Base-by-base conservation (phyloP, 1,284 basidiomycete genomes). In the Cryptococcus sp. region DNA sequence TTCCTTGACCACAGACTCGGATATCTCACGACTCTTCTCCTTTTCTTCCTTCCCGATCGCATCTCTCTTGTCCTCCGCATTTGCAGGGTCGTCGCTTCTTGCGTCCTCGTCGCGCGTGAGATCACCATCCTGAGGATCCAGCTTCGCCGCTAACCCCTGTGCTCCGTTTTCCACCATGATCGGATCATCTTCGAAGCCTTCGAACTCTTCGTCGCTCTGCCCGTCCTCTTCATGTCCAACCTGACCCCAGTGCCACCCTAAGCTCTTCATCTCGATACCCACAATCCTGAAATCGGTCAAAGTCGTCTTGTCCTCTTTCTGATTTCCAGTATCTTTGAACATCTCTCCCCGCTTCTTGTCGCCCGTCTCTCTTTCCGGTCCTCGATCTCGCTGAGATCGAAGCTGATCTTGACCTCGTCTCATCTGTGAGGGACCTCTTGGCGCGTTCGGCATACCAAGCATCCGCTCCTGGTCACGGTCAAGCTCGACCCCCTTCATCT, bases 271-370 rank as follows among this genome's bases (percentile, higher is more conserved):
- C 68, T 87, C 83, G 62, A 95, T 78, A 22, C 86, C 90, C 60
- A 92, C 78, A 66, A 97, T 91, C 74, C 93, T 87, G 80, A 95
- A 97, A 75, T 95, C 92, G 40, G 91, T 94, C 65, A 95, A 81
- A 31, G 90, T 93, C 52, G 87, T 82, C 54, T 69, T 72, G 80
- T 75, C 86, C 80, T 72, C 89, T 54, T 62, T 62, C 28, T 69
- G 67, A 42, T 59, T 62, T 45, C 60, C 53, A 45, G 47, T 56
- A 48, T 51, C 57, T 42, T 48, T 55, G 49, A 55, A 48, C 36
- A 41, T 60, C 47, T 50, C 56, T 52, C 45, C 62, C 51, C 45
- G 50, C 48, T 62, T 53, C 45, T 52, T 58, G 7, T 58, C 59
- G 26, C 16, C 16, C 25, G 31, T 9, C 36, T 24, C n/a, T n/a